Evolutionary conservation across 208 protist species (phyloP), one percentile per base, ranked within the genome.

Genomic region (Trypanosomatidae sp.): DNA sequence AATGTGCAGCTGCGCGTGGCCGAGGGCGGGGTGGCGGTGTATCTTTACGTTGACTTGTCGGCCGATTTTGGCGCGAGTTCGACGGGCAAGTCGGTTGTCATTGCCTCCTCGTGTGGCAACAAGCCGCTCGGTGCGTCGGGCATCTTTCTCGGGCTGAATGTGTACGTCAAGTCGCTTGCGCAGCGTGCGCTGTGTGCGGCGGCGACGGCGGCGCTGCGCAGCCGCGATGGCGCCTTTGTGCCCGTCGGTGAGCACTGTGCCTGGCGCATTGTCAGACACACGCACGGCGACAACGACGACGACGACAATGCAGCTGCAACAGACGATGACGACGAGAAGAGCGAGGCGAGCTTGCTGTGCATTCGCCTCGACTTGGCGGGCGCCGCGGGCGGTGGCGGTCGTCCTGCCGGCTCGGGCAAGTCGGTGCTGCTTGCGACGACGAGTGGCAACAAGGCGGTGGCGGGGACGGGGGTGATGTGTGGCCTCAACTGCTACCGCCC

Each of bases 61-160:
- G 59, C 71, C 33, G 57, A 74, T 30, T 76, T 67, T 40, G 80
- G 78, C 6, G 19, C 25, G 19, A 89, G 71, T 55, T 53, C 57
- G 16, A 67, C 66, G 0, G 80, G 74, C 24, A 93, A 85, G 51
- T 73, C 65, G 23, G 32, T 73, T 22, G 48, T 86, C 22, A 79
- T 93, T 48, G 83, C 65, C 33, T 71, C 47, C 33, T 75, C 71
- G 20, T 56, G 71, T 30, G 85, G 85, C 24, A 93, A 87, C 53
- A 86, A 78, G 33, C 62, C 74, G 4, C 48, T 90, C 21, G 85
- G 85, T 3, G 61, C 57, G 33, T 86, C 85, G 6, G 67, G 70
- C 37, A 67, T 66, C 0, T 79, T 75, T 43, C 21, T 93, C 0
- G 77, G 74, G 2, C 55, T 93, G 10, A 93, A 90, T 58, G 18